Base-by-base conservation (phyloP, 2,329 filamentous ascomycete species). In the Colletotrichum truncatum region DNA sequence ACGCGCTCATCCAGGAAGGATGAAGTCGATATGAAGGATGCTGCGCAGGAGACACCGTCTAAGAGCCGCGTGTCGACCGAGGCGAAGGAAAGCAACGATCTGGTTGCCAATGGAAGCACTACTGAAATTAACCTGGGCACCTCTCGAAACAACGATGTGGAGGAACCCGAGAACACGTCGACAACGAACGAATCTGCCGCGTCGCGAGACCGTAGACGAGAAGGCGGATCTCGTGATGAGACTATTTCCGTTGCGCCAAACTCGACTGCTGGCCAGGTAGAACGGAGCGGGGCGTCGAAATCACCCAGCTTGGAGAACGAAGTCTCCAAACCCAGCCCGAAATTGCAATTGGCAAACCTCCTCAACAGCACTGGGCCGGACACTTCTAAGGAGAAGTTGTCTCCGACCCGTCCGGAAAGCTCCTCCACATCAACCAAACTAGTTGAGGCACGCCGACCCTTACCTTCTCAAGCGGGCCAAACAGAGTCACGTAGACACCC, bases 1-100 rank as follows among this genome's bases (percentile, higher is more conserved):
- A 61, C 54, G 16, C 61, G 61, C 16, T 30, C 34, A 16, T 65
- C 64, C 4, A 51, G 32, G n/a, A 67, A 56, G 25, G 60, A 65
- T 3, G n/a, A 30, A 3, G 26, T 14, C 3, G 28, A 30, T 5
- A n/a, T n/a, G 4, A 18, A 54, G 14, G 61, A 67, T 25, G 41
- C 60, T n/a, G 6, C n/a, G 11, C 54, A 43, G 25, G 23, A 34
- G 10, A 55, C 58, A 6, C 49, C 57, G 4, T 34, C 34, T 7
- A 65, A 51, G 34, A 36, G 21, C 8, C 41, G 41, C 6, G 26
- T 4, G 10, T 18, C 21, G 2, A 34, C 14, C 21, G 28, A 46
- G 39, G 23, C 16, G 11, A 16, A 23, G 2, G 45, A 34, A 28
- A 41, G 21, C 23, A 5, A 38, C 41, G 9, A 39, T 41, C 7